phyloP scores from a whole-genome alignment of 1,284 basidiomycete species.

The Bjerkandera adusta region DNA sequence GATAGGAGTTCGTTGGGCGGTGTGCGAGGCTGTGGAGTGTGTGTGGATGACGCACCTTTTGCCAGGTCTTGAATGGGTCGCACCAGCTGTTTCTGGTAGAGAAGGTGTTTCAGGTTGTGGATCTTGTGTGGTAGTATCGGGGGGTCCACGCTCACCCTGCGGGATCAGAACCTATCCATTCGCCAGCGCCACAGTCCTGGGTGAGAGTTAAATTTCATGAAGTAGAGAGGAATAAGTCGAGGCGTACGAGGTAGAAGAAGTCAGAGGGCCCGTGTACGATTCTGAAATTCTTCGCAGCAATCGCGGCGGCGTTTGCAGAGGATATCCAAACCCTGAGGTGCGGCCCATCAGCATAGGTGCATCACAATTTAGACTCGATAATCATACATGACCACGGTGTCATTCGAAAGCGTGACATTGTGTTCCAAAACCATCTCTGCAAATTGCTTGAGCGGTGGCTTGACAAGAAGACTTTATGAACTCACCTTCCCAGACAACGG shows the following conservation, averaged over 20 bases:
- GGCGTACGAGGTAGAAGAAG: slow-evolving; percentile 53
- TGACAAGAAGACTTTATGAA: background rate
- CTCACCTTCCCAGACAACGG: slow-evolving; percentile 70
- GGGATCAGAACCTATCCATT: slow-evolving; percentile 65
- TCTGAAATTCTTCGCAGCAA: slow-evolving; percentile 46
- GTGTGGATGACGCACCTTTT: slow-evolving; percentile 21
- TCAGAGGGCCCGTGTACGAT: slow-evolving; percentile 52
- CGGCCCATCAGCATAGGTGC: background rate
- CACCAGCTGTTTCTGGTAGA: slow-evolving; percentile 51
- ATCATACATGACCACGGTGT: slow-evolving; percentile 68
- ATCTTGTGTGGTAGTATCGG: too few species aligned
- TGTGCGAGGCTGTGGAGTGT: too few species aligned
- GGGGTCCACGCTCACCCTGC: slow-evolving; percentile 34
- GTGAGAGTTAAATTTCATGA: background rate
- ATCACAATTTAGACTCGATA: background rate
- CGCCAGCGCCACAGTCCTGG: slow-evolving; percentile 78
- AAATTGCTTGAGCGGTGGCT: slow-evolving; percentile 7
- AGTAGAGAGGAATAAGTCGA: background rate
- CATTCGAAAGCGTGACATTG: slow-evolving; percentile 57
- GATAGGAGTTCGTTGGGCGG: too few species aligned
- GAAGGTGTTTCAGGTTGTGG: background rate
- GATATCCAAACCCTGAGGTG: slow-evolving; percentile 53
- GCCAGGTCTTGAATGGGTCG: slow-evolving; percentile 77
- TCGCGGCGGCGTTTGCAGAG: slow-evolving; percentile 38
- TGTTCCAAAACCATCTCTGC: slow-evolving; percentile 70